Conservation (phyloP, 345 rosid species). For the Abelmoschus esculentus region DNA sequence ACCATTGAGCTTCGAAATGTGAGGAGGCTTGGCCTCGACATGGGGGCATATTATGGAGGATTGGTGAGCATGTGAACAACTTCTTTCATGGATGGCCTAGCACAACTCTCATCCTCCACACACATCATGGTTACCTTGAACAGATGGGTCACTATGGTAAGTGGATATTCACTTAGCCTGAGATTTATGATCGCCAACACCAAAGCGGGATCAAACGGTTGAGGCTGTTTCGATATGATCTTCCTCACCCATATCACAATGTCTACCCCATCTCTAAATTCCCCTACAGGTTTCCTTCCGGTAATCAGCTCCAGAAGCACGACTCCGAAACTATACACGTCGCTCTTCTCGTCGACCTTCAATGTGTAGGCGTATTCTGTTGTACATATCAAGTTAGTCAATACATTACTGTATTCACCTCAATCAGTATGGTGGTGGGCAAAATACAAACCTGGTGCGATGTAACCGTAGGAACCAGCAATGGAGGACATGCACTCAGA, state of each 20-base stretch:
- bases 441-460: conserved; percentile 63
- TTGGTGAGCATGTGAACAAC: conserved; percentile 76
- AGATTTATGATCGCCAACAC: conserved; percentile 55
- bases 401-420: background rate
- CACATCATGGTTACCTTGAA: conserved; percentile 77
- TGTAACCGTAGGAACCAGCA: conserved; percentile 93
- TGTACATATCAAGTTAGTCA: background rate
- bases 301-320: conserved; percentile 72
- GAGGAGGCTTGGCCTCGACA: conserved; percentile 29
- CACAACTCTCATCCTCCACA: conserved; percentile 61
- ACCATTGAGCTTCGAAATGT: conserved; percentile 8
- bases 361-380: conserved; percentile 84
- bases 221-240: conserved; percentile 49
- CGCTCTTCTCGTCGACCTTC: conserved; percentile 87
- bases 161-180: conserved; percentile 55
- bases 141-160: conserved; percentile 47
- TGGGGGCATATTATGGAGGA: conserved; percentile 46
- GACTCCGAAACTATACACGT: conserved; percentile 88
- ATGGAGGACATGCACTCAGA: conserved; percentile 88
- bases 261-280: conserved; percentile 88
- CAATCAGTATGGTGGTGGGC: background rate
- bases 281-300: conserved; percentile 83
- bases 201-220: conserved; percentile 53
- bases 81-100: conserved; percentile 82
- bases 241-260: conserved; percentile 87